Evolutionary conservation across 164 flowering plant species (phyloP).

Genomic region (Saururus chinensis): DNA sequence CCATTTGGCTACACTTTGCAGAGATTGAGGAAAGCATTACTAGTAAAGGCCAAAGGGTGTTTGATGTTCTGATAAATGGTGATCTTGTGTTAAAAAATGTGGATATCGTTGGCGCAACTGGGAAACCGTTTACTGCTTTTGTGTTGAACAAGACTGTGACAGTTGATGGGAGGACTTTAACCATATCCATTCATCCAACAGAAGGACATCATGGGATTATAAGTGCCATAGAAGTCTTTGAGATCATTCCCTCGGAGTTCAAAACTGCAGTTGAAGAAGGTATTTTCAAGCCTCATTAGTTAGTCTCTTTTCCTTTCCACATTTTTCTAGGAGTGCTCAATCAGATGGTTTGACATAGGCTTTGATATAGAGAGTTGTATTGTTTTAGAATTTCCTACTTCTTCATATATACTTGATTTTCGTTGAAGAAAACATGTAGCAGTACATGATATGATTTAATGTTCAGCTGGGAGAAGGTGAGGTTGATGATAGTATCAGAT

Average conservation of each 20-base stretch:
- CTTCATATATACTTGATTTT: no score
- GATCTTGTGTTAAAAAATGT: conserved; percentile 53
- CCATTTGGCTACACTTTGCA: conserved; percentile 94
- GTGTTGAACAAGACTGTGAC: conserved; percentile 77
- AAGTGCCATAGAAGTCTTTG: conserved; percentile 87
- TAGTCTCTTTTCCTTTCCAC: background rate
- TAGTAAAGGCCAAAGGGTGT: conserved; percentile 58
- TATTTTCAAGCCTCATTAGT: conserved; percentile 11
- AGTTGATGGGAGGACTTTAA: conserved; percentile 70
- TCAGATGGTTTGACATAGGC: background rate
- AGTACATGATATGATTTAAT: no score
- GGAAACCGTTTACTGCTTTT: conserved; percentile 52
- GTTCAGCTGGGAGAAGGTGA: no score
- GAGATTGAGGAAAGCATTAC: conserved; percentile 65
- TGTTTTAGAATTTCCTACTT: no score
- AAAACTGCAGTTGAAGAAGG: conserved; percentile 71
- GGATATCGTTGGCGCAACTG: conserved; percentile 54
- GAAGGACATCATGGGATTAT: conserved; percentile 56
- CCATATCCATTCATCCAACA: conserved; percentile 54
- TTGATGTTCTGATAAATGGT: conserved; percentile 84
- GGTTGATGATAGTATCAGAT: no score
- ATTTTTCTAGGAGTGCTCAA: background rate
- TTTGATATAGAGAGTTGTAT: background rate
- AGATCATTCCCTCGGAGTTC: conserved; percentile 56
- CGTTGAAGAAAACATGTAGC: no score